A percentile compares a stretch with the other conserved stretches of the same genome.
phyloP scores from a whole-genome alignment of 495 filamentous ascomycete genomes.

The Penicillium ochrochloron region DNA sequence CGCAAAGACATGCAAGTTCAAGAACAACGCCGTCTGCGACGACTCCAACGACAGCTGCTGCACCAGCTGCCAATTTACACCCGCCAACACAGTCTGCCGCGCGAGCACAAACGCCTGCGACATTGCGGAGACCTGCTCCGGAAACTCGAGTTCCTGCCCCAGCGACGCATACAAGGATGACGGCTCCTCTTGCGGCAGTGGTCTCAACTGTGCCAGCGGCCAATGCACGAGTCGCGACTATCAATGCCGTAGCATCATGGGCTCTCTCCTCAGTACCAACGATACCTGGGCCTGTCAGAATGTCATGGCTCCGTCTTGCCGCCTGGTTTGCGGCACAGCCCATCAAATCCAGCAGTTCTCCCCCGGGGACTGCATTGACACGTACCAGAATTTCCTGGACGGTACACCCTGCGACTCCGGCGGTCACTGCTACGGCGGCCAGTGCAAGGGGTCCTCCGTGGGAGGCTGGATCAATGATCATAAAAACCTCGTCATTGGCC shows the following conservation, averaged over 20 bases:
- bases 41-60: slow-evolving; percentile 93
- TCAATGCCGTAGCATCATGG: slow-evolving; percentile 89
- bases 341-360: slow-evolving; percentile 56
- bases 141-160: slow-evolving; percentile 74
- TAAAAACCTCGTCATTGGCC: slow-evolving; percentile 76
- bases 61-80: slow-evolving; percentile 70
- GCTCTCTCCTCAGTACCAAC: slow-evolving; percentile 72
- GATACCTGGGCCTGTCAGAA: slow-evolving; percentile 81
- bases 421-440: slow-evolving; percentile 75
- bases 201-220: slow-evolving; percentile 84
- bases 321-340: slow-evolving; percentile 76
- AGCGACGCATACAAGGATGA: slow-evolving; percentile 68
- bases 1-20: slow-evolving; percentile 87
- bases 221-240: slow-evolving; percentile 92
- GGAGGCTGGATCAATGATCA: slow-evolving; percentile 72
- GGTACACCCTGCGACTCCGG: slow-evolving; percentile 86
- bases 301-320: slow-evolving; percentile 63
- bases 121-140: slow-evolving; percentile 79
- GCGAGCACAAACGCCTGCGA: slow-evolving; percentile 79
- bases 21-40: slow-evolving; percentile 75
- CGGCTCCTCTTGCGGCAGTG: slow-evolving; percentile 68
- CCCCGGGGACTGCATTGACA: slow-evolving; percentile 56
- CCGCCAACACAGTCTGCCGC: slow-evolving; percentile 74
- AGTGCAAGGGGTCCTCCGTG: slow-evolving; percentile 67
- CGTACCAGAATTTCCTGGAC: slow-evolving; percentile 93